Evolutionary conservation across 1,139 yeast genomes (phyloP).

Genomic region (Magnusiomyces suaveolens): DNA sequence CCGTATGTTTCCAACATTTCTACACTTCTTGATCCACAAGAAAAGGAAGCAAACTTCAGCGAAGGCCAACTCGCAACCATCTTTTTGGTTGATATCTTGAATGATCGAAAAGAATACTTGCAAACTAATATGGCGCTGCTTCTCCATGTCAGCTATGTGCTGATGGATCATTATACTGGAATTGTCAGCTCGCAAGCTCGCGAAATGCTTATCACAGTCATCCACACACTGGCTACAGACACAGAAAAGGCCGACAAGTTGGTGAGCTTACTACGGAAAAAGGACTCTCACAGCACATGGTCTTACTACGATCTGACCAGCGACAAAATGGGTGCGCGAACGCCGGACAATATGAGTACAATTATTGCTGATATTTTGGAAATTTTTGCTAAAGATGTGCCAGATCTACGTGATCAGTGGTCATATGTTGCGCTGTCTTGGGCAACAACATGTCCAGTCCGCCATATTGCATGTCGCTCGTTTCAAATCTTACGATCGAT

Average conservation of each 20-base stretch:
- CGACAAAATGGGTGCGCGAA: constrained; percentile 71
- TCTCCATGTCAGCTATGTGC: constrained; percentile 69
- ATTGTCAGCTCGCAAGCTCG: constrained; percentile 80
- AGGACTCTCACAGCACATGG: constrained; percentile 52
- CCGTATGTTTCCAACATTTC: constrained; percentile 74
- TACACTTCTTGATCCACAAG: constrained; percentile 42
- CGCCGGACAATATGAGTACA: constrained; percentile 82
- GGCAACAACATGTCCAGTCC: constrained; percentile 97
- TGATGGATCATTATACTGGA: constrained; percentile 78
- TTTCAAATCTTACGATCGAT: constrained; percentile 85
- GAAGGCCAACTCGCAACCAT: constrained; percentile 80
- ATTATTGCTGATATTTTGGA: constrained; percentile 56
- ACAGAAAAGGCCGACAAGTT: constrained; percentile 42
- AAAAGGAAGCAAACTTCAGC: constrained; percentile 71
- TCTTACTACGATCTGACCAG: constrained; percentile 74
- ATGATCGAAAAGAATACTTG: constrained; percentile 35
- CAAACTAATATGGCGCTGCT: constrained; percentile 53
- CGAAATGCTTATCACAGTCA: constrained; percentile 60
- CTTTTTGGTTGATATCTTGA: constrained; percentile 68
- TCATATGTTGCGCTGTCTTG: constrained; percentile 72
- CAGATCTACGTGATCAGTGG: constrained; percentile 70
- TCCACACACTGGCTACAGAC: constrained; percentile 43
- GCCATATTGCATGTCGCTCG: constrained; percentile 94
- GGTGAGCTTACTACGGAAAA: constrained; percentile 38
- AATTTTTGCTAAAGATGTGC: constrained; percentile 42